A percentile compares a stretch with the other conserved stretches of the same genome.
phyloP scores from a whole-genome alignment of 371 early-diverging fungal species.

The Mucor racemosus region DNA sequence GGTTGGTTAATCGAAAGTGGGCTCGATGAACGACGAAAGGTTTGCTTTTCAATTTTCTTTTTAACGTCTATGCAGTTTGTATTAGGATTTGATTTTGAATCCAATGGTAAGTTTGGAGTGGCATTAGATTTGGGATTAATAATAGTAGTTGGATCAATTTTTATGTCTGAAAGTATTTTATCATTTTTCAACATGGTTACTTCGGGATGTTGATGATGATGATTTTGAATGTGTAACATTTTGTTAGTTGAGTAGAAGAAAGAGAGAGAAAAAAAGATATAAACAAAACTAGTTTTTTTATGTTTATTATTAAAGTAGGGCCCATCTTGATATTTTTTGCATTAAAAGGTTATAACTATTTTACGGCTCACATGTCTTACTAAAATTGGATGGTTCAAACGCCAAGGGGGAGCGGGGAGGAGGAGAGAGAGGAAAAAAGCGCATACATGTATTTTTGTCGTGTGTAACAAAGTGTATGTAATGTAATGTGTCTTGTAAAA shows the following conservation, averaged over 20 bases:
- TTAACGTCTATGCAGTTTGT: slow-evolving; percentile 6
- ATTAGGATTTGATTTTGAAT: background rate
- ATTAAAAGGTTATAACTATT: slow-evolving; percentile 13
- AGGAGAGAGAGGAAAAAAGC: background rate
- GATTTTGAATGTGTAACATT: slow-evolving; percentile 12
- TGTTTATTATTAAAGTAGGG: slow-evolving; percentile 1
- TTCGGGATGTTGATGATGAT: slow-evolving; percentile 2
- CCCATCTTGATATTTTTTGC: slow-evolving; percentile 11
- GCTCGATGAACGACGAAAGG: background rate
- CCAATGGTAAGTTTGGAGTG: background rate
- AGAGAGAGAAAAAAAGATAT: background rate
- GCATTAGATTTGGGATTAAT: background rate
- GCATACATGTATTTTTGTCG: background rate
- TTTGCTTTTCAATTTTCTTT: slow-evolving; percentile 7
- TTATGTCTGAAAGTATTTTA: background rate
- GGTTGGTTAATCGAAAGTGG: slow-evolving; percentile 4
- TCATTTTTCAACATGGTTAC: background rate
- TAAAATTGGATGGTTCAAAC: slow-evolving; percentile 12
- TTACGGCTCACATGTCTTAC: slow-evolving; percentile 18
- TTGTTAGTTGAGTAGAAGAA: background rate
- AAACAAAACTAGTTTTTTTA: background rate
- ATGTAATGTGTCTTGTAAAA: background rate
- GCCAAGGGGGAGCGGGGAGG: slow-evolving; percentile 1
- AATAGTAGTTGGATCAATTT: slow-evolving; percentile 3
- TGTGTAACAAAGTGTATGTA: slow-evolving; percentile 4